Percentiles rank a stretch among this genome's conserved stretches.
Evolutionary conservation across 2,329 filamentous ascomycete genomes (phyloP).

Genomic region (Aspergillus alliaceus): DNA sequence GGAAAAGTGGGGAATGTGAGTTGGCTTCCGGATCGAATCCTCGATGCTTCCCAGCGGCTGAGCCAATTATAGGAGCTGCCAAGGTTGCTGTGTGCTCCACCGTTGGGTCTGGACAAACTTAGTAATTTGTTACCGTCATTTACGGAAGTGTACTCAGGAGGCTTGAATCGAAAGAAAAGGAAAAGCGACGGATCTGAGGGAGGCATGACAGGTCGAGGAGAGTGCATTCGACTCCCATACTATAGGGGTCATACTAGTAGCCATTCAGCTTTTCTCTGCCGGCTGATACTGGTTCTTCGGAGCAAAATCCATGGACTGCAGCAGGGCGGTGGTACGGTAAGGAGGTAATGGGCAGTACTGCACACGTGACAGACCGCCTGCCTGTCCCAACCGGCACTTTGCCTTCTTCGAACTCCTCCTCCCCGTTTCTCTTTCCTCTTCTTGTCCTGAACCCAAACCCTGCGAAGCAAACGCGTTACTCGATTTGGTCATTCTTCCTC

Average conservation of each 20-base stretch:
- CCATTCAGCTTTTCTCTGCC: no score
- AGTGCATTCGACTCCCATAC: no score
- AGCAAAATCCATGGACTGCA: neutral
- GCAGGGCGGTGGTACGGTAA: neutral
- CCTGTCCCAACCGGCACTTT: conserved; percentile 31
- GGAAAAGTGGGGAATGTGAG: conserved; percentile 16
- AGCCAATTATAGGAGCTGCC: conserved; percentile 20
- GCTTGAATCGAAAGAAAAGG: neutral
- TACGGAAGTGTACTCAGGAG: neutral
- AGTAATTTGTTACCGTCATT: conserved; percentile 4
- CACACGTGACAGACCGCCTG: conserved; percentile 34
- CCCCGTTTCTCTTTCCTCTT: conserved; percentile 28
- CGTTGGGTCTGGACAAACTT: conserved; percentile 21
- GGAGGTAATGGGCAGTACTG: neutral
- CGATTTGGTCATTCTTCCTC: conserved; percentile 46
- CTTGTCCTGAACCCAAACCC: conserved; percentile 42
- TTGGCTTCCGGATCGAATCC: conserved; percentile 16
- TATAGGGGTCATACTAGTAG: no score
- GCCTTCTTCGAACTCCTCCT: conserved; percentile 33
- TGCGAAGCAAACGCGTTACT: conserved; percentile 48
- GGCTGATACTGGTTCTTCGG: neutral
- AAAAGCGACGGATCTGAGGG: neutral
- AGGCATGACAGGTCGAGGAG: no score
- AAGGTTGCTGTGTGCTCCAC: conserved; percentile 14
- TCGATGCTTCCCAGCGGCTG: conserved; percentile 12